Percentiles rank a stretch among this genome's conserved stretches.
Conservation (phyloP, 352 stramenopile species). For the Phytophthora tubulina region DNA sequence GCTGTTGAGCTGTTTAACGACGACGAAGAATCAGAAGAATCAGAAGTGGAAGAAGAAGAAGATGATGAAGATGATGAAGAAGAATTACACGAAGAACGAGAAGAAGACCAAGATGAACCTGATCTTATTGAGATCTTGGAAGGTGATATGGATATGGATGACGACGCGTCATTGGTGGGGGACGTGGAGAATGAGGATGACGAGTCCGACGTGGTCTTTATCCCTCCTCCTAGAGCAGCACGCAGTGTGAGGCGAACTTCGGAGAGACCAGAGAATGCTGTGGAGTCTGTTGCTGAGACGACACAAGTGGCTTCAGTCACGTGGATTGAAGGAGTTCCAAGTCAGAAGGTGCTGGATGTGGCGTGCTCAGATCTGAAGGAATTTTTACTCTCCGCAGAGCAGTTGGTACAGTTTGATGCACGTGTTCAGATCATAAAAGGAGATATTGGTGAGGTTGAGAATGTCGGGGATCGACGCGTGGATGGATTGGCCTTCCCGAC, state of each 20-base stretch:
- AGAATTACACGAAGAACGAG: slow-evolving; percentile 25
- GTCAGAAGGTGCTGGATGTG: slow-evolving; percentile 32
- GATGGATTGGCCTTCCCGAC: slow-evolving; percentile 55
- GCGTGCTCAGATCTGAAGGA: slow-evolving; percentile 39
- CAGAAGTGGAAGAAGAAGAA: slow-evolving; percentile 27
- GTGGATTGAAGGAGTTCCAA: slow-evolving; percentile 34
- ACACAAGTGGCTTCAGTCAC: not conserved
- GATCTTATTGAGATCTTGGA: slow-evolving; percentile 35
- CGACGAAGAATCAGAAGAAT: slow-evolving; percentile 27
- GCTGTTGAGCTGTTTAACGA: slow-evolving; percentile 37
- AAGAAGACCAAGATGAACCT: slow-evolving; percentile 31
- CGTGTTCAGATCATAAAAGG: slow-evolving; percentile 48
- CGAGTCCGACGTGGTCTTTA: not conserved
- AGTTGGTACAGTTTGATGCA: slow-evolving; percentile 51
- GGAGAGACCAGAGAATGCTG: not conserved
- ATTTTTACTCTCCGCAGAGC: slow-evolving; percentile 45
- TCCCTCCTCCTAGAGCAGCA: slow-evolving; percentile 9
- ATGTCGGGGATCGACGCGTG: slow-evolving; percentile 28
- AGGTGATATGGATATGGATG: slow-evolving; percentile 25
- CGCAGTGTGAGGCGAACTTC: not conserved
- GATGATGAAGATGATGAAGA: slow-evolving; percentile 25
- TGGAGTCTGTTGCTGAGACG: slow-evolving; percentile 10
- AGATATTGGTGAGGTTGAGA: slow-evolving; percentile 53
- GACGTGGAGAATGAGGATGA: slow-evolving; percentile 25
- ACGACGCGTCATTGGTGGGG: slow-evolving; percentile 34